phyloP scores from a whole-genome alignment of 768 basidiomycete genomes.

The Mrakia gelida region DNA sequence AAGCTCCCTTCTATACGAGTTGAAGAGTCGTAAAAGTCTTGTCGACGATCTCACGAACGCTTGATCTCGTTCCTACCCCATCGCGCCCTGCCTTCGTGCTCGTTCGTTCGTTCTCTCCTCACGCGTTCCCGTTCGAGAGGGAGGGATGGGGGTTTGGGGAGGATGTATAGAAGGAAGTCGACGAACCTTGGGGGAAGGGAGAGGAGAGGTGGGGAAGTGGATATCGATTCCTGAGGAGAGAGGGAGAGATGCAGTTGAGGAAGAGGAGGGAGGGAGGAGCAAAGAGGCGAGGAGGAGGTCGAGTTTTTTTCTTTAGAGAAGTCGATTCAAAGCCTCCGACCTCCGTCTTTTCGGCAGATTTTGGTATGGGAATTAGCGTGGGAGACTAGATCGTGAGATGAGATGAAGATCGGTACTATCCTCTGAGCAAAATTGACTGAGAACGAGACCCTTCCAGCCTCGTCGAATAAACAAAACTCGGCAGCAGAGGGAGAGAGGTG shows the following conservation, averaged over 20 bases:
- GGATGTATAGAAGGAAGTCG: background rate
- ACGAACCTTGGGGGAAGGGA: slow-evolving; percentile 11
- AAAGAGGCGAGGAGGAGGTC: slow-evolving; percentile 5
- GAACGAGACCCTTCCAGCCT: background rate
- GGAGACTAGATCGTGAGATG: too few relatives aligned
- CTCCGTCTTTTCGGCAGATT: background rate
- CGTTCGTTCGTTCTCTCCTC: background rate
- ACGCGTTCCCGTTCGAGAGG: background rate
- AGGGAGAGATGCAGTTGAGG: slow-evolving; percentile 31
- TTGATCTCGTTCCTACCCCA: slow-evolving; percentile 8
- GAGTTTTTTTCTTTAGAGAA: background rate
- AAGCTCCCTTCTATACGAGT: background rate
- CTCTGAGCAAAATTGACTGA: too few relatives aligned
- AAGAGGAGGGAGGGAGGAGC: slow-evolving; percentile 17
- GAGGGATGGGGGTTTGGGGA: background rate
- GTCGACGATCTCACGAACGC: background rate
- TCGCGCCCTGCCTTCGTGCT: slow-evolving; percentile 11
- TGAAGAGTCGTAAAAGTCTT: background rate
- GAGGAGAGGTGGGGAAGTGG: slow-evolving; percentile 10
- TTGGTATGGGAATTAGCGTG: too few relatives aligned
- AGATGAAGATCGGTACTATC: too few relatives aligned
- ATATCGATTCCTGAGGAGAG: background rate
- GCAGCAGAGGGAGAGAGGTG: too few relatives aligned
- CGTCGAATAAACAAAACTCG: background rate
- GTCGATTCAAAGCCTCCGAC: background rate